phyloP scores from a whole-genome alignment of 2,329 filamentous ascomycete species.

The Trichoderma sp. region DNA sequence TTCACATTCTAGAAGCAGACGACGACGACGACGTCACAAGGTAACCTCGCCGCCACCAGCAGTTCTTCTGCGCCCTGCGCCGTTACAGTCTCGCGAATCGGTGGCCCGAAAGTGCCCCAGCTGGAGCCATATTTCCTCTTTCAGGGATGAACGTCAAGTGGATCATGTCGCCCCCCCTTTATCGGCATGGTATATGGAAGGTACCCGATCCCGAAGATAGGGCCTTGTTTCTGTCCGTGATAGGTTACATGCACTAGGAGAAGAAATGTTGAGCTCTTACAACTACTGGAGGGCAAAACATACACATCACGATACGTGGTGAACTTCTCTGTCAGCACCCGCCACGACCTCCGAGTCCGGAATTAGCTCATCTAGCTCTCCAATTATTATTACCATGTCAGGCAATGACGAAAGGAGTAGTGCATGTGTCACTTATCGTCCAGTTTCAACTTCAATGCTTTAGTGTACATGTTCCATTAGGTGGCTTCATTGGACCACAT shows the following conservation, averaged over 20 bases:
- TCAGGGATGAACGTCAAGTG: neutral
- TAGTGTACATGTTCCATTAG: neutral
- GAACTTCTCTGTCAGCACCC: neutral
- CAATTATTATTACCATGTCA: neutral
- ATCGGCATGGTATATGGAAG: neutral
- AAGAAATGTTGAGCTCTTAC: neutral
- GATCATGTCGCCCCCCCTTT: neutral
- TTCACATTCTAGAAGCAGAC: neutral
- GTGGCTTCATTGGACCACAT: neutral
- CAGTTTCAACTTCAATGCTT: neutral
- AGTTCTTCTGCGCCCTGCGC: neutral
- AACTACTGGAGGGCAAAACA: neutral
- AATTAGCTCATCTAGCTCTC: neutral
- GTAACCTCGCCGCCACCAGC: neutral
- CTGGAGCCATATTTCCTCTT: neutral
- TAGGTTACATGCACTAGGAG: neutral
- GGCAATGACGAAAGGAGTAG: neutral
- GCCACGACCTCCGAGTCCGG: neutral
- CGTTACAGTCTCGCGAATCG: neutral
- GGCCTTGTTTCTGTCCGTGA: neutral
- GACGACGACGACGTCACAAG: neutral
- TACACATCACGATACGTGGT: neutral
- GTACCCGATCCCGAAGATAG: neutral
- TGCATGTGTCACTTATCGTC: neutral
- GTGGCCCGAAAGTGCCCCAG: neutral